Evolutionary conservation across 371 early-diverging fungal species (phyloP).

Genomic region (Quaeritorhiza haematococci): DNA sequence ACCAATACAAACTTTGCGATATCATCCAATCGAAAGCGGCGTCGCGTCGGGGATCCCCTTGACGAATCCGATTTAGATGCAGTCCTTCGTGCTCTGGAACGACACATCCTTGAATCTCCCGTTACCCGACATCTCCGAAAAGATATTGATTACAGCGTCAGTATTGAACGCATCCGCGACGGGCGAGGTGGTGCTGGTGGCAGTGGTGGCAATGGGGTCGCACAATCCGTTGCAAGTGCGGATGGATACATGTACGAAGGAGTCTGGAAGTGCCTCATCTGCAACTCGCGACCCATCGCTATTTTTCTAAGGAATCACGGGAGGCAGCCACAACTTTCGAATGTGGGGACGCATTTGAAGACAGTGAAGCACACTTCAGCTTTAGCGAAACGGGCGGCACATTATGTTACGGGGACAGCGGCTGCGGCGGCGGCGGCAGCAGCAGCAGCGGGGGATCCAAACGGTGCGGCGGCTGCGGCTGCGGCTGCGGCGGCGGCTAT

Average conservation of each 20-base stretch:
- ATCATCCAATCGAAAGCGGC: too few species aligned
- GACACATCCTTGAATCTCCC: conserved; percentile 16
- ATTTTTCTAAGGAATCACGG: conserved; percentile 16
- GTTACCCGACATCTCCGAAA: conserved; percentile 16
- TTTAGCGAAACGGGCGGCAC: not conserved
- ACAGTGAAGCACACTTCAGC: conserved; percentile 16
- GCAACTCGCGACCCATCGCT: conserved; percentile 13
- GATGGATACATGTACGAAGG: too few species aligned
- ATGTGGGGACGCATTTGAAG: conserved; percentile 19
- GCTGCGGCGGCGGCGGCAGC: too few species aligned
- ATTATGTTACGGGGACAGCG: conserved; percentile 1
- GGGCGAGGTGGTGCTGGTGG: too few species aligned
- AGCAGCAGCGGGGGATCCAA: too few species aligned
- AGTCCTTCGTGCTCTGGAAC: conserved; percentile 7
- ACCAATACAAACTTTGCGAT: too few species aligned
- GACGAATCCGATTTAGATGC: not conserved
- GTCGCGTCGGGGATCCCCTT: too few species aligned
- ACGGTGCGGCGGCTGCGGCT: too few species aligned
- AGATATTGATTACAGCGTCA: conserved; percentile 11
- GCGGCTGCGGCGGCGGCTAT: too few species aligned
- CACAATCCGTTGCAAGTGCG: too few species aligned
- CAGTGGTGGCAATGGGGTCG: too few species aligned
- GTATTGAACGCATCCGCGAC: conserved; percentile 3
- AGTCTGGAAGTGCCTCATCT: conserved; percentile 17
- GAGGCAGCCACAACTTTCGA: conserved; percentile 17